Base-by-base conservation (phyloP, 176 grass and related monocot species). In the Carex scoparia region DNA sequence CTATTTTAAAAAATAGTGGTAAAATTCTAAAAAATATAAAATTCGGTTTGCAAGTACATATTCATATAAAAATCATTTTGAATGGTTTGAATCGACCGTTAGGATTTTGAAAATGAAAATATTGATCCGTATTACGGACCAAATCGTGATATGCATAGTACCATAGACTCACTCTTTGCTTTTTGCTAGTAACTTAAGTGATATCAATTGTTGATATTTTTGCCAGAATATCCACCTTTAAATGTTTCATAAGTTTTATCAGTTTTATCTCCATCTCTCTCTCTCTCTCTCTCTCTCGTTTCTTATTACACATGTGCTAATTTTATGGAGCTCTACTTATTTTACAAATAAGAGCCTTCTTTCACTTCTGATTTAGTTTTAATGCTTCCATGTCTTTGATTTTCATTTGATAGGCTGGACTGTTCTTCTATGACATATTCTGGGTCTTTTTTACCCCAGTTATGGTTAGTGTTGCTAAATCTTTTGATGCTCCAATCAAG, bases 401-500 rank as follows among this genome's bases (percentile, higher is more conserved):
- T 83, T 33, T 71, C 19, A 57, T 83, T 85, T 61, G 65, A 48
- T 85, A 95, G 93, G 89, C 80, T 87, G 89, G 93, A 81, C 81
- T 94, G 62, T 98, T 98, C 86, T 84, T 98, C 60, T 98, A 98
- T 86, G 95, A 98, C 73, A 91, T 98, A 63, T 98, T 98, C 84
- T 98, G 95, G 95, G 95, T 98, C 11, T 98, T 98, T 72, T 98
- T 98, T 85, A 98, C 95, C 59, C 92, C 95, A 10, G 95, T 98
- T 64, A 98, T 98, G 92, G 91, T 93, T 86, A 98, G 92, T 84
- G 95, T 94, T 87, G 95, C 95, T 76, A 98, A 94, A 91, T 98
- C 95, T 54, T 98, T 98, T 91, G 92, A 98, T 90, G 95, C 95
- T 79, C 95, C 95, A 0, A 98, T 98, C 85, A 98, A 98, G 95